Evolutionary conservation across 2,329 filamentous ascomycete species (phyloP), one percentile per base, ranked within the genome.

Genomic region (Aspergillus alliaceus): DNA sequence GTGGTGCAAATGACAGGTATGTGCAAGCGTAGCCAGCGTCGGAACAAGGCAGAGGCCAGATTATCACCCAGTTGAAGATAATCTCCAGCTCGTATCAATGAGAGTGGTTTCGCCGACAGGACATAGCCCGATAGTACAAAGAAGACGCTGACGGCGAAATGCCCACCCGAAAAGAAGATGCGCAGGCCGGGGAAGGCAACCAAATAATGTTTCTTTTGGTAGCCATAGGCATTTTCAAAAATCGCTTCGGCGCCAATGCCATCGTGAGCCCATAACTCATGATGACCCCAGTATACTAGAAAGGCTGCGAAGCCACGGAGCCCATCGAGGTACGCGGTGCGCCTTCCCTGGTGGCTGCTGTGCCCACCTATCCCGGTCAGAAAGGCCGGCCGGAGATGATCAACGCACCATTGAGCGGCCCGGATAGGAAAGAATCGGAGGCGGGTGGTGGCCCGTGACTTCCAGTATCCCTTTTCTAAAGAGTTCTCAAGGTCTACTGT

Each of bases 231-330:
- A 44, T 80, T 80, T 63, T 86, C 82, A n/a, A 86, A 73, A 1
- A 77, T 70, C 8, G 62, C 51, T 39, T 76, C 75, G 37, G 74
- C 71, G 0, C 66, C 65, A 1, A 59, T 68, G 27, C 69, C 71
- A 56, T 68, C 75, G 69, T 85, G 86, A 44, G 78, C 79, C 84
- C 84, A 86, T 5, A 85, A 69, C 62, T 82, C 72, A 67, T 87
- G 80, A 69, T 88, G 84, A 53, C 86, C 83, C 62, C 81, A 77
- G 69, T 88, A 89, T 14, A 90, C 87, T 27, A 89, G 68, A 29
- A 90, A 78, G 2, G 87, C 85, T 4, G 86, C 86, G 59, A 89
- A 87, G 3, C 87, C 87, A 66, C 87, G 77, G 14, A 90, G 74
- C 14, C 87, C 87, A 63, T 90, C 87, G 20, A 87, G 77, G 62